Conservation (phyloP, 2,329 filamentous ascomycete species). For the Pseudocercospora cruenta region DNA sequence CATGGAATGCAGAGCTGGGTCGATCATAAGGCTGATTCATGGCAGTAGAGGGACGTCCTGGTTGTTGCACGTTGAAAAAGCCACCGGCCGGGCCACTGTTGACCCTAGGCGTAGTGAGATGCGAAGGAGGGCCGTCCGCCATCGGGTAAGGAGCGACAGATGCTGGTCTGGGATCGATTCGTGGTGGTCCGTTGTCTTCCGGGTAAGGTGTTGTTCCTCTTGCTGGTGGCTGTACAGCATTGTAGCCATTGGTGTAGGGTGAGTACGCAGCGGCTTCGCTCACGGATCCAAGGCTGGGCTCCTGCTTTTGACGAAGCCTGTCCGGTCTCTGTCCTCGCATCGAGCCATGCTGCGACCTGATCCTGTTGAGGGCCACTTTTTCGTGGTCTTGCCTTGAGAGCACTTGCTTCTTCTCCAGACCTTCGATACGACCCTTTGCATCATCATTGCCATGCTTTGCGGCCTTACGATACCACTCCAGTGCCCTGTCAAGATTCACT, state of each 20-base stretch:
- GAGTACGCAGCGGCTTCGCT: slow-evolving; percentile 18
- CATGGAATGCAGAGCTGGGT: slow-evolving; percentile 55
- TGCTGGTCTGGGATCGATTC: slow-evolving; percentile 45
- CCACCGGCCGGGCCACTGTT: slow-evolving; percentile 31
- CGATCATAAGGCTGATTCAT: slow-evolving; percentile 55
- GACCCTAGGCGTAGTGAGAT: slow-evolving; percentile 14
- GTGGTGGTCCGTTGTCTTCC: slow-evolving; percentile 41
- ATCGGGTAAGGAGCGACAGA: slow-evolving; percentile 71
- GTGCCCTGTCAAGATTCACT: slow-evolving; percentile 80
- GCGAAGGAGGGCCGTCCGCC: slow-evolving; percentile 61
- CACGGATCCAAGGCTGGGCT: slow-evolving; percentile 32
- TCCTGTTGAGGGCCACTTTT: slow-evolving; percentile 82
- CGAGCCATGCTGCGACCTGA: slow-evolving; percentile 64
- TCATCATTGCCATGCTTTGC: slow-evolving; percentile 91
- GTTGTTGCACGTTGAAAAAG: slow-evolving; percentile 41
- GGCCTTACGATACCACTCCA: slow-evolving; percentile 87
- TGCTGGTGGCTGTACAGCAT: slow-evolving; percentile 22
- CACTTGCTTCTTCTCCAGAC: slow-evolving; percentile 74
- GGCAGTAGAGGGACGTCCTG: slow-evolving; percentile 42
- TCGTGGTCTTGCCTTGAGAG: slow-evolving; percentile 92
- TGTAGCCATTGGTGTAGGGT: slow-evolving; percentile 21
- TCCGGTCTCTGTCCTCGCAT: slow-evolving; percentile 53
- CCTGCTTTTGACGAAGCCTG: slow-evolving; percentile 43
- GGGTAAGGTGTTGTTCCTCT: slow-evolving; percentile 38
- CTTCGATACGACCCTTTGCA: slow-evolving; percentile 78